These are phyloP conservation scores for Oryza glaberrima DNA, from an alignment of 176 grass and related monocot species.

Conservation along the genomic window DNA sequence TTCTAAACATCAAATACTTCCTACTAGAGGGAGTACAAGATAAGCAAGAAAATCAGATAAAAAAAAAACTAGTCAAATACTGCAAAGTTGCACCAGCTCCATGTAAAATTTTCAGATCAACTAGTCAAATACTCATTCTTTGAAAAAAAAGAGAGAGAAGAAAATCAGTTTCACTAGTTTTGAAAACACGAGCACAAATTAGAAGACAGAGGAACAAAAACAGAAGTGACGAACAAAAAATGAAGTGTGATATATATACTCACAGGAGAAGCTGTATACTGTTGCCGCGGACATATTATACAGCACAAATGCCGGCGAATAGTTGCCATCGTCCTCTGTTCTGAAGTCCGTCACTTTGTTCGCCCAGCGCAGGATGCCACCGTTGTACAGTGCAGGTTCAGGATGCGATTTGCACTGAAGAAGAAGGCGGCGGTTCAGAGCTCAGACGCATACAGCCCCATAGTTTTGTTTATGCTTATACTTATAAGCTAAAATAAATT, in stretches of 20 bases:
- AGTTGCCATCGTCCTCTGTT: slow-evolving; percentile 60
- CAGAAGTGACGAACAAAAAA: too few relatives aligned
- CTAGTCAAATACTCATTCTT: neutral
- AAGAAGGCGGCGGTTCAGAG: neutral
- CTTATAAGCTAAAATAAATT: too few relatives aligned
- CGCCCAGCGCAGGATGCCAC: slow-evolving; percentile 66
- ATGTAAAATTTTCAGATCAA: neutral
- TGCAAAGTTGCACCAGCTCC: neutral
- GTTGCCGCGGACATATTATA: slow-evolving; percentile 65
- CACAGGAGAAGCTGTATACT: slow-evolving; percentile 88
- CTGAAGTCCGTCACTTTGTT: slow-evolving; percentile 44
- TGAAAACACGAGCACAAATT: too few relatives aligned
- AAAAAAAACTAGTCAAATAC: too few relatives aligned
- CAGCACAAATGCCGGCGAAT: slow-evolving; percentile 78
- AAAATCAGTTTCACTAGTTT: too few relatives aligned
- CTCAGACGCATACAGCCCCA: neutral
- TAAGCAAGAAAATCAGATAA: neutral
- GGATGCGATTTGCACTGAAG: slow-evolving; percentile 80
- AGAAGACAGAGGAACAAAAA: too few relatives aligned
- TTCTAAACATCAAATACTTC: too few relatives aligned
- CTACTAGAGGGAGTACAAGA: too few relatives aligned
- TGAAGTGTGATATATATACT: slow-evolving; percentile 10
- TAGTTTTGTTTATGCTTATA: too few relatives aligned
- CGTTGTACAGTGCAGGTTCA: slow-evolving; percentile 79
- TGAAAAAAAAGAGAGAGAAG: too few relatives aligned